Base-by-base conservation (phyloP, 352 stramenopile genomes). In the Pythium phragmiticola region DNA sequence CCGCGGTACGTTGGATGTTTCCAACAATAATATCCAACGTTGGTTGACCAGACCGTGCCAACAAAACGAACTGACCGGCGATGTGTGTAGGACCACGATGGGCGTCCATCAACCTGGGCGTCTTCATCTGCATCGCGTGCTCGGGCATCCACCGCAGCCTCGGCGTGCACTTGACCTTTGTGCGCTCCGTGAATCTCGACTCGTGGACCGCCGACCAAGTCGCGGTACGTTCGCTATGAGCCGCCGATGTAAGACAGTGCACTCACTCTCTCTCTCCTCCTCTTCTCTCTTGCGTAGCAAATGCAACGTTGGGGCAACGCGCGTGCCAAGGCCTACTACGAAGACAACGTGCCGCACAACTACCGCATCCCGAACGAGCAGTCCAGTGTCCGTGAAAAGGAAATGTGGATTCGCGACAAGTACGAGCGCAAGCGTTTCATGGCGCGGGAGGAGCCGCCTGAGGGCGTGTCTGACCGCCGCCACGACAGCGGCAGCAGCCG, bases 71-170 rank as follows among this genome's bases (percentile, higher is more conserved):
- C 69, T 60, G 72, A 73, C 42, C n/a, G 39, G 30, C 23, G 17
- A 13, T 73, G 58, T 42, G 50, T 17, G 7, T 33, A 84, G 76
- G 84, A 0, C 94, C 94, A 30, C 90, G 89, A 53, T 98, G 94
- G 94, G 92, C 91, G 34, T 96, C 86, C 30, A 95, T 97, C 65
- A 98, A 96, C 75, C 73, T 98, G 17, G 94, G 94, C 33, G 90
- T 98, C 21, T 98, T 98, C 73, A 93, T 98, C 64, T 98, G 94
- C 77, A 97, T 97, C 67, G 81, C 89, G 50, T 98, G 94, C 75
- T 95, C 90, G 16, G 94, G 92, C 33, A 96, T 98, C 69, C 94
- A 98, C 69, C 88, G 94, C 60, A 94, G 85, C 48, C 77, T 98
- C 53, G 94, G 94, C 57, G 89, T 97, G 33, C 94, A 98, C 70